Percentiles rank a stretch among this genome's conserved stretches.
Conservation (phyloP, 176 grass and related monocot species). For the Zoysia japonica region DNA sequence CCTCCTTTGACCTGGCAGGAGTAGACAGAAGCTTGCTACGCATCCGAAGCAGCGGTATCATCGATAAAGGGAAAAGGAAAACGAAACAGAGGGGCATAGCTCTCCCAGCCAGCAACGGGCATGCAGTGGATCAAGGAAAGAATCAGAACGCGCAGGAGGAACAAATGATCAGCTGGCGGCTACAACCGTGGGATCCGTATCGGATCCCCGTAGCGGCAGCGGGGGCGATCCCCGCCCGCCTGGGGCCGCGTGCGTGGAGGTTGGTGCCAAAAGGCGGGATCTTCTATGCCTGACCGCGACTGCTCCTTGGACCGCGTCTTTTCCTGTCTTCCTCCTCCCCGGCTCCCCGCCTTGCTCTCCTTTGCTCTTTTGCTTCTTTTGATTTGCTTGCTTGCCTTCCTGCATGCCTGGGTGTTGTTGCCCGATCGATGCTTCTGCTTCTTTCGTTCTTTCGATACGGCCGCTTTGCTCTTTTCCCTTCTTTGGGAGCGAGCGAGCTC, state of each 20-base stretch:
- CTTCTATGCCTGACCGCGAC: constrained; percentile 70
- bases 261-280: constrained; percentile 75
- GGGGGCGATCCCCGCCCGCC: constrained; percentile 32
- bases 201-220: constrained; percentile 37
- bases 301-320: constrained; percentile 83
- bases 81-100: constrained; percentile 11
- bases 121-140: background rate
- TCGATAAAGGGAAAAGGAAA: constrained; percentile 48
- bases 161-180: constrained; percentile 8
- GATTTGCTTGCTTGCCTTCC: constrained; percentile 43
- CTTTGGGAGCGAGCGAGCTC: background rate
- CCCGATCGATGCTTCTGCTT: background rate
- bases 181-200: constrained; percentile 34
- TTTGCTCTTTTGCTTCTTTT: constrained; percentile 62
- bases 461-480: constrained; percentile 30
- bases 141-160: background rate
- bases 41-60: background rate
- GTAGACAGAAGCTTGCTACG: constrained; percentile 28
- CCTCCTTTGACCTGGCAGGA: constrained; percentile 76
- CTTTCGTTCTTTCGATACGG: constrained; percentile 36
- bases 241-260: constrained; percentile 44
- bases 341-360: background rate
- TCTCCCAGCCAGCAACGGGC: background rate
- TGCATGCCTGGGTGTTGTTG: background rate
- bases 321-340: constrained; percentile 52